A percentile compares a stretch with the other conserved stretches of the same genome.
Conservation (phyloP, 306 rosid genomes). For the Glycine tomentella region DNA sequence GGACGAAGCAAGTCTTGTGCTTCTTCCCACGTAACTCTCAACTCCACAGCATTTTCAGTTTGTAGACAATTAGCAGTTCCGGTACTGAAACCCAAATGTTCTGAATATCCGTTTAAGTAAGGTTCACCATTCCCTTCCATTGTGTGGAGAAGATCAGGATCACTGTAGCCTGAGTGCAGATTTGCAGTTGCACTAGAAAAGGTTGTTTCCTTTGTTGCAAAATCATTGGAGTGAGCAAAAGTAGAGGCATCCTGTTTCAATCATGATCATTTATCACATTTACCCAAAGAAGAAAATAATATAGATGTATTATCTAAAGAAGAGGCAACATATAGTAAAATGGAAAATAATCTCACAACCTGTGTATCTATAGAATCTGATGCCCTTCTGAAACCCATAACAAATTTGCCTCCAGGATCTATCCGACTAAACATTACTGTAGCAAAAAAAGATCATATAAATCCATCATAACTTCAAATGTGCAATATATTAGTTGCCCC, state of each 20-base stretch:
- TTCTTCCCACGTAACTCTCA: constrained; percentile 94
- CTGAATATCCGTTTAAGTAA: constrained; percentile 49
- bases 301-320: constrained; percentile 12
- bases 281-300: constrained; percentile 8
- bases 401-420: constrained; percentile 83
- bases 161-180: constrained; percentile 57
- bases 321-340: constrained; percentile 38
- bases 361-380: constrained; percentile 60
- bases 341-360: constrained; percentile 57
- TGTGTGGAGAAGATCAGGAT: constrained; percentile 52
- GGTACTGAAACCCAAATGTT: constrained; percentile 52
- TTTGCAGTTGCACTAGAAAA: constrained; percentile 59
- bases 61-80: constrained; percentile 55
- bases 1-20: constrained; percentile 94
- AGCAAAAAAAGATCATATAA: constrained; percentile 39
- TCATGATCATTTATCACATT: constrained; percentile 35
- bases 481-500: constrained; percentile 6
- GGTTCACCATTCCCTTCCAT: constrained; percentile 58
- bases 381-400: constrained; percentile 85
- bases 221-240: constrained; percentile 59
- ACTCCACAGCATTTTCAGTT: constrained; percentile 76
- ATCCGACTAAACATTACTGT: constrained; percentile 89
- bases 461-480: constrained; percentile 25
- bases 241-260: constrained; percentile 67
- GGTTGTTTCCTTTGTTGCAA: constrained; percentile 55